These are phyloP conservation scores for Annulohypoxylon bovei DNA, from an alignment of 495 filamentous ascomycete species.

Conservation along the genomic window DNA sequence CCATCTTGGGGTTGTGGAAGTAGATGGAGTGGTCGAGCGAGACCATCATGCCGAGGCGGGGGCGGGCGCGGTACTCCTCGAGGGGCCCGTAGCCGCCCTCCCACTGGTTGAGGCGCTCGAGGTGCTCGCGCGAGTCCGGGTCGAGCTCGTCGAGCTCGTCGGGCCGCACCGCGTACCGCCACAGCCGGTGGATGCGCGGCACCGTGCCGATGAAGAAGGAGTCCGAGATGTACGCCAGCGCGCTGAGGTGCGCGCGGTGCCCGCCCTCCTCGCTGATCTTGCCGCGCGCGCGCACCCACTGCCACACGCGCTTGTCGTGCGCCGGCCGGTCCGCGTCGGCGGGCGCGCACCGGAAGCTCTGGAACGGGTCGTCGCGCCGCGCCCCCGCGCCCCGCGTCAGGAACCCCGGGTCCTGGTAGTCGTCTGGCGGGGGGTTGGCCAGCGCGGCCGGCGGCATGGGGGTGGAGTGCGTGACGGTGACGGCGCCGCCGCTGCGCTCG, in stretches of 20 bases:
- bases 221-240: constrained; percentile 92
- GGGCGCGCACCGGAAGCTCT: constrained; percentile 64
- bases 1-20: constrained; percentile 84
- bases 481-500: constrained; percentile 69
- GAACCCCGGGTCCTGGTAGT: constrained; percentile 52
- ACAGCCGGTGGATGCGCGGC: constrained; percentile 75
- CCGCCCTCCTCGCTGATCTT: constrained; percentile 75
- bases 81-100: constrained; percentile 41
- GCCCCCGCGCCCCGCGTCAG: background rate
- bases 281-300: constrained; percentile 83
- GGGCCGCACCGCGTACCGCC: constrained; percentile 62
- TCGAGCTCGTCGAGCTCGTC: constrained; percentile 49
- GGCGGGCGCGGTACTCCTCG: constrained; percentile 45
- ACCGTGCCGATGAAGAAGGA: constrained; percentile 93
- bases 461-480: constrained; percentile 67
- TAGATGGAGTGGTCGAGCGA: constrained; percentile 84
- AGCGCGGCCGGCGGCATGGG: constrained; percentile 63
- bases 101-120: constrained; percentile 52
- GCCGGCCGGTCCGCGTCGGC: constrained; percentile 49
- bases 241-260: constrained; percentile 80
- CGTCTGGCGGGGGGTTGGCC: constrained; percentile 49
- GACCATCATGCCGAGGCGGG: constrained; percentile 92
- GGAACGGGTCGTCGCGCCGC: constrained; percentile 61
- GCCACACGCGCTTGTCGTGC: constrained; percentile 74
- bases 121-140: constrained; percentile 39